Conservation (phyloP, 805 yeast species). For the Wickerhamomyces tratensis region DNA sequence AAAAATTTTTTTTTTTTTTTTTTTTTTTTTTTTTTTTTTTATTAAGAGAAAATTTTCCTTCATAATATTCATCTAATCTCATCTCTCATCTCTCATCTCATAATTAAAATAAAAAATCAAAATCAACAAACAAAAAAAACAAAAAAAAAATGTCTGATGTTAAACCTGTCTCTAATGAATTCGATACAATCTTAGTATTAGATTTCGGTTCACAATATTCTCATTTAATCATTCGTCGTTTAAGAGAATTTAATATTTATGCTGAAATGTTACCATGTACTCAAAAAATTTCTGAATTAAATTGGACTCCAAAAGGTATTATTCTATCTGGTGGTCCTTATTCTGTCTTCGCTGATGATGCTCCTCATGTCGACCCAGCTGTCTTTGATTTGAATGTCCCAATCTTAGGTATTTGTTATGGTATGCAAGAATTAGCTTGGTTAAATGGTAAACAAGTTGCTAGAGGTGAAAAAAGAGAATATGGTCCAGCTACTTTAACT, state of each 20-base stretch:
- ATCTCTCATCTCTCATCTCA: no score
- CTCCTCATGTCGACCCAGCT: constrained; percentile 96
- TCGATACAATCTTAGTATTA: constrained; percentile 93
- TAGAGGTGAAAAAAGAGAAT: constrained; percentile 95
- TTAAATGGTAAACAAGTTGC: constrained; percentile 85
- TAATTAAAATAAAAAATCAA: no score
- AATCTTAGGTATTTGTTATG: constrained; percentile 95
- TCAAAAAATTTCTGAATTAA: constrained; percentile 84
- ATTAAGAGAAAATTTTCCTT: no score
- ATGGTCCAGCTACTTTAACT: constrained; percentile 88
- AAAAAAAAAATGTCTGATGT: constrained; percentile 13
- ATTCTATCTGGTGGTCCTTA: constrained; percentile 96
- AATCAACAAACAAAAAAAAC: no score
- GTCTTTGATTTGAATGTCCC: constrained; percentile 89
- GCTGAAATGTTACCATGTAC: constrained; percentile 99
- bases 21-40: no score
- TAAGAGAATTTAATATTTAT: constrained; percentile 95
- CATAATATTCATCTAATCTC: no score
- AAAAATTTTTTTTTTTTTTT: no score
- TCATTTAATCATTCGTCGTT: constrained; percentile 91
- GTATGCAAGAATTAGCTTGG: constrained; percentile 99
- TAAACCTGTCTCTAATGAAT: constrained; percentile 69
- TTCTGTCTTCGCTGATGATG: constrained; percentile 90
- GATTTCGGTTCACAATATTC: constrained; percentile 99
- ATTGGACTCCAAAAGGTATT: constrained; percentile 95